Evolutionary conservation across 345 rosid genomes (phyloP).

Genomic region (Acer saccharum): DNA sequence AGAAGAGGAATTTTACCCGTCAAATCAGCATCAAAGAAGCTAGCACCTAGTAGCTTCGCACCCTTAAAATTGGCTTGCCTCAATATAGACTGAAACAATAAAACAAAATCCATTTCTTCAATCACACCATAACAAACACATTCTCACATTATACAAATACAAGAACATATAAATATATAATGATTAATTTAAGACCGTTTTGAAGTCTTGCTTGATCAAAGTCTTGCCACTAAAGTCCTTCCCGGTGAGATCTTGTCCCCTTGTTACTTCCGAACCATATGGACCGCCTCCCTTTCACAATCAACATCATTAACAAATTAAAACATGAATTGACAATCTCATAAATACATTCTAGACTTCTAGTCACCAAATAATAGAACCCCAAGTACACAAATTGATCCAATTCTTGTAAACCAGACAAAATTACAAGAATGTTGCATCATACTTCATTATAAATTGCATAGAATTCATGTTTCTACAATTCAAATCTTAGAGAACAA

Average conservation of each 20-base stretch:
- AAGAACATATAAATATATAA: neutral
- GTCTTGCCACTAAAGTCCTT: constrained; percentile 87
- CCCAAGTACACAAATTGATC: neutral
- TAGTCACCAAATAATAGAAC: neutral
- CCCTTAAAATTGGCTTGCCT: constrained; percentile 93
- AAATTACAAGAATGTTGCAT: no score
- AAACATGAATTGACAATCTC: neutral
- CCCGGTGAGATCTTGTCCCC: constrained; percentile 91
- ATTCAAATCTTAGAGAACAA: no score
- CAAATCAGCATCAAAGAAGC: constrained; percentile 95
- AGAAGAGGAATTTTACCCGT: constrained; percentile 51
- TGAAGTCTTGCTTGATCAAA: constrained; percentile 87
- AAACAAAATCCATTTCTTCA: neutral
- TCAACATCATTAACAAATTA: constrained; percentile 12
- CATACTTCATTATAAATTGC: no score
- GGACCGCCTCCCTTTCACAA: constrained; percentile 89
- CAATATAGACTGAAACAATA: constrained; percentile 64
- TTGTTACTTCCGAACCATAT: constrained; percentile 83
- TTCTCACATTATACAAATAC: neutral
- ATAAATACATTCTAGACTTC: neutral
- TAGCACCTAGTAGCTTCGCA: constrained; percentile 88
- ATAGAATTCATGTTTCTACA: no score
- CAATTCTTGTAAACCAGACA: neutral
- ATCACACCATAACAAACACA: neutral
- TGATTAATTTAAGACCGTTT: constrained; percentile 53